Evolutionary conservation across 2,329 filamentous ascomycete genomes (phyloP), one percentile per base, ranked within the genome.

Genomic region (Colletotrichum sp.): DNA sequence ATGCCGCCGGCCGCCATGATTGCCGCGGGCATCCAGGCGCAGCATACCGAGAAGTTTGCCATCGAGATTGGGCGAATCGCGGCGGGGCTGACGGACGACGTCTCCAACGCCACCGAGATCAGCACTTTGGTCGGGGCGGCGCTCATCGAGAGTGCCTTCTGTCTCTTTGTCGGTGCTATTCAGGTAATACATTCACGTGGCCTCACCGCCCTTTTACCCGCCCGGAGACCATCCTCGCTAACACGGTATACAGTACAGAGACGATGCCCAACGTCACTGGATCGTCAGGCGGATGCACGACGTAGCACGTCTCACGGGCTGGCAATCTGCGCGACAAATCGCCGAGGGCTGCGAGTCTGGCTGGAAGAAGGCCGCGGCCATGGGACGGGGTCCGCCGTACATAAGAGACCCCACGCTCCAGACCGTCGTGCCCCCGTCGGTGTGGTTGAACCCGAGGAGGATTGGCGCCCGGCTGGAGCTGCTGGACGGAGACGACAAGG

Each of bases 1-100:
- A 98, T 98, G 96, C 96, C 96, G 1, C 95, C 96, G 0, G 93
- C 96, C 10, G 94, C 96, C 43, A 96, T 98, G 91, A 91, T 96
- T 80, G 96, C 97, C 4, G 95, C 95, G 0, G 94, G 93, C 9
- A 89, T 97, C 77, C 92, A 94, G 12, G 95, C 95, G 1, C 87
- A 87, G 16, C 91, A 94, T 66, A 98, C 96, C 1, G 91, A 89
- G 5, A 86, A 86, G 0, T 94, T 92, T 83, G 94, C 96, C 2
- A 92, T 92, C 76, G 89, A 93, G 77, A 92, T 98, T 74, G 96
- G 95, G 9, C 92, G 94, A 27, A 96, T 98, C 71, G 91, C 93
- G 3, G 95, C 94, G 0, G 96, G 96, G 0, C 83, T 94, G 60
- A 88, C 89, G 15, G 90, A 92, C 62, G 89, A 91, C 30, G 88